A percentile compares a stretch with the other conserved stretches of the same genome.
Conservation (phyloP, 805 yeast genomes). For the Yarrowia divulgata region DNA sequence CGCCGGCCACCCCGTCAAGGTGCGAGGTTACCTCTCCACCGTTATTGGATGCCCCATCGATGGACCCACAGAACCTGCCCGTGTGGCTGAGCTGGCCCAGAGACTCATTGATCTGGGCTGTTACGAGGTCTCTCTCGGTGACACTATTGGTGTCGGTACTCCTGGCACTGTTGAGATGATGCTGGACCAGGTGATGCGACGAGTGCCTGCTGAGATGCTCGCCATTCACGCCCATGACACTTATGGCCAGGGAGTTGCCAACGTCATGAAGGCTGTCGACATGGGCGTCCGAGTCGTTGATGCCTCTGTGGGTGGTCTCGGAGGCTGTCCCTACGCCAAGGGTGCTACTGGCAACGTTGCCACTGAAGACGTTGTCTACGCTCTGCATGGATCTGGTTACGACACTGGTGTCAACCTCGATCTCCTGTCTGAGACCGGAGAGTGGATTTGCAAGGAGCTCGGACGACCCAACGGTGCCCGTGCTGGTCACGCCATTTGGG, state of each 20-base stretch:
- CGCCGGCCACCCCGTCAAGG: constrained; percentile 43
- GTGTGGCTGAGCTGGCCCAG: constrained; percentile 47
- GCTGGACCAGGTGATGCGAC: constrained; percentile 45
- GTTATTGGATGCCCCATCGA: constrained; percentile 50
- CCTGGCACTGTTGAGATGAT: constrained; percentile 46
- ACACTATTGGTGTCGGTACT: constrained; percentile 50
- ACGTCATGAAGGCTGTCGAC: constrained; percentile 47
- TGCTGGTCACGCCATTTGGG: constrained; percentile 47
- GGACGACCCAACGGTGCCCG: constrained; percentile 46
- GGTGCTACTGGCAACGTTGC: constrained; percentile 51
- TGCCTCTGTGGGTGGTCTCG: constrained; percentile 49
- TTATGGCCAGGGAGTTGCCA: constrained; percentile 50
- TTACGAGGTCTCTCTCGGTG: constrained; percentile 50
- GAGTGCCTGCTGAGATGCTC: constrained; percentile 44
- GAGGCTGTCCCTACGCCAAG: constrained; percentile 51
- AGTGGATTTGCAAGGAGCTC: constrained; percentile 46
- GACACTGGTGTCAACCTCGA: constrained; percentile 47
- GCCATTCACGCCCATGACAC: constrained; percentile 51
- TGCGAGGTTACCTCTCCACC: constrained; percentile 49
- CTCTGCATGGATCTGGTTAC: constrained; percentile 47
- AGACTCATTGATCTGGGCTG: constrained; percentile 48
- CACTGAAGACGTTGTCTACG: constrained; percentile 50
- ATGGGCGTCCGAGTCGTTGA: constrained; percentile 49
- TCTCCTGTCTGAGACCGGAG: constrained; percentile 45
- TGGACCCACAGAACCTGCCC: constrained; percentile 47